Conservation (phyloP, 495 filamentous ascomycete species). For the Talaromyces nanjingensis region DNA sequence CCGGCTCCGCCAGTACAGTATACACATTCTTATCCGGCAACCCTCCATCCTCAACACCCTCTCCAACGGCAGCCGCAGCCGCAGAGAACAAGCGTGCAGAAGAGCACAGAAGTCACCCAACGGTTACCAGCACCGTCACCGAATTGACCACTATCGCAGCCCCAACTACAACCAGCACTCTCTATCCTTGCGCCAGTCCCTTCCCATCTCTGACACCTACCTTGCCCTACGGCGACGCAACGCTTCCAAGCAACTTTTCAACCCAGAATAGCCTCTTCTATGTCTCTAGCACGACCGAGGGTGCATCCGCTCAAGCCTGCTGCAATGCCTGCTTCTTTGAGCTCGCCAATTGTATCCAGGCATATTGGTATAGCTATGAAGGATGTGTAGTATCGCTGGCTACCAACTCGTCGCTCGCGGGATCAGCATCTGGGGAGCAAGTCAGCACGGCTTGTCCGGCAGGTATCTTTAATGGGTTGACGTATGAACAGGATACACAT, state of each 20-base stretch:
- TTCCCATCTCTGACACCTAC: slow-evolving; percentile 9
- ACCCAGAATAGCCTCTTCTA: slow-evolving; percentile 11
- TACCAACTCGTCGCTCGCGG: neutral
- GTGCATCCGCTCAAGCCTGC: slow-evolving; percentile 12
- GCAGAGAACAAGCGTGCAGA: neutral
- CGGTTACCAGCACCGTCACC: slow-evolving; percentile 2
- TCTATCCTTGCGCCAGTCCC: slow-evolving; percentile 14
- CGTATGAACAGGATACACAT: slow-evolving; percentile 11
- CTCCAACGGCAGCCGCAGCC: slow-evolving; percentile 2
- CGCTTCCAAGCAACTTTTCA: neutral
- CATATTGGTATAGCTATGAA: slow-evolving; percentile 17
- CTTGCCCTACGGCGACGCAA: slow-evolving; percentile 4
- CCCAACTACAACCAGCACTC: slow-evolving; percentile 3
- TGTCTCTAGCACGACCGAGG: slow-evolving; percentile 1
- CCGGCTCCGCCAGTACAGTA: slow-evolving; percentile 10
- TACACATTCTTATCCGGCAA: slow-evolving; percentile 13
- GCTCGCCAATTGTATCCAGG: slow-evolving; percentile 14
- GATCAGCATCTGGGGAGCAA: slow-evolving; percentile 7
- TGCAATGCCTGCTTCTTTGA: slow-evolving; percentile 18
- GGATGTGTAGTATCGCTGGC: slow-evolving; percentile 15
- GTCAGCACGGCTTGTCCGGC: slow-evolving; percentile 12
- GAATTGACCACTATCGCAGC: slow-evolving; percentile 6
- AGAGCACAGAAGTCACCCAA: slow-evolving; percentile 1
- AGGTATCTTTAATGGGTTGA: slow-evolving; percentile 11
- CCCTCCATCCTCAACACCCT: slow-evolving; percentile 7